Evolutionary conservation across 257 asterid species (phyloP).

Genomic region (Capsicum rhomboideum): DNA sequence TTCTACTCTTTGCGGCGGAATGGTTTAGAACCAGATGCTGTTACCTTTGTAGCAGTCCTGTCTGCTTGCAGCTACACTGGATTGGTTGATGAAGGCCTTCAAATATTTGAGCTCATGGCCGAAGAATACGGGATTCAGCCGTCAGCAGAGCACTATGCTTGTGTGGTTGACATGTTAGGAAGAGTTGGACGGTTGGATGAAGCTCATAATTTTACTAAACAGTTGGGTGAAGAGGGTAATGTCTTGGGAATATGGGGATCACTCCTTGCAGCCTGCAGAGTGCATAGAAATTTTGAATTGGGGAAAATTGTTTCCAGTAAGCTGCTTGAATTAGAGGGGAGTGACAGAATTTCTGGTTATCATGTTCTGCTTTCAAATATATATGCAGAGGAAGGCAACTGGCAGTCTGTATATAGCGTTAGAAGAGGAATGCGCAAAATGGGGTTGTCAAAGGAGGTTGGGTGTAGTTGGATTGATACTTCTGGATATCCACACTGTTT

Average conservation of each 20-base stretch:
- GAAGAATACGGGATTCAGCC: constrained; percentile 47
- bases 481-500: constrained; percentile 43
- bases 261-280: constrained; percentile 66
- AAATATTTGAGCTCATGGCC: constrained; percentile 57
- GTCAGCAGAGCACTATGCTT: constrained; percentile 60
- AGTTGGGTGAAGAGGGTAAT: constrained; percentile 46
- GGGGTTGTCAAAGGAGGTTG: constrained; percentile 66
- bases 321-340: constrained; percentile 52
- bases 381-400: constrained; percentile 83
- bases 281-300: constrained; percentile 58
- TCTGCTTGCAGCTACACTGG: constrained; percentile 85
- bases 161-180: constrained; percentile 83
- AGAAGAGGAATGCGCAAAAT: constrained; percentile 57
- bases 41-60: constrained; percentile 58
- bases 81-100: constrained; percentile 57
- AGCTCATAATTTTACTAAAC: constrained; percentile 55
- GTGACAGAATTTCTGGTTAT: constrained; percentile 41
- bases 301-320: constrained; percentile 68
- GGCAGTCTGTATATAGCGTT: constrained; percentile 53
- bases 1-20: constrained; percentile 45
- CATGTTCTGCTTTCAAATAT: constrained; percentile 75
- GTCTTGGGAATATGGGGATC: constrained; percentile 78
- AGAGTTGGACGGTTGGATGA: constrained; percentile 80
- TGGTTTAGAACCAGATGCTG: constrained; percentile 41
- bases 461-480: constrained; percentile 84